Evolutionary conservation across 768 basidiomycete genomes (phyloP).

Genomic region (Phaeolepiota aurea): DNA sequence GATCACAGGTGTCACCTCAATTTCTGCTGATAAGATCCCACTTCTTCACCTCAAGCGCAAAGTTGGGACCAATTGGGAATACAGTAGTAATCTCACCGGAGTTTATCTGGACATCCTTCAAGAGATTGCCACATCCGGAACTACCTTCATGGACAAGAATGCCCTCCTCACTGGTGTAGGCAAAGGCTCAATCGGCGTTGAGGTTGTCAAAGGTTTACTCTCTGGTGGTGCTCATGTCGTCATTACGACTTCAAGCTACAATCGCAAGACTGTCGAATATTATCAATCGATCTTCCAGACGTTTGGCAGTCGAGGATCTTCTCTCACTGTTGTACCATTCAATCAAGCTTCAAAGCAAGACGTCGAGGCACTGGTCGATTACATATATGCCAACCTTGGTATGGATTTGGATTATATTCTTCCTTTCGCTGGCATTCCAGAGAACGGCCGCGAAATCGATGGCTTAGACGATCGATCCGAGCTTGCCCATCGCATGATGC

Average conservation of each 20-base stretch:
- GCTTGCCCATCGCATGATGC: conserved; percentile 97
- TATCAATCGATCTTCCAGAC: conserved; percentile 98
- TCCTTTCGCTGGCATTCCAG: conserved; percentile 96
- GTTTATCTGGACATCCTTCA: conserved; percentile 95
- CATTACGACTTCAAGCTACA: conserved; percentile 97
- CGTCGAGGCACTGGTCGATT: conserved; percentile 95
- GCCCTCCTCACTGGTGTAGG: conserved; percentile 97
- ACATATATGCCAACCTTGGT: conserved; percentile 91
- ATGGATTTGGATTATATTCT: conserved; percentile 98
- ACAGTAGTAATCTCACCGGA: conserved; percentile 92
- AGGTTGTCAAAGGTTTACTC: conserved; percentile 93
- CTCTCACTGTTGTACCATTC: conserved; percentile 96
- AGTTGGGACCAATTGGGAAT: conserved; percentile 92
- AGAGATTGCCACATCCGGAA: conserved; percentile 97
- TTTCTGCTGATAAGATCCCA: conserved; percentile 80
- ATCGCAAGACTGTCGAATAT: conserved; percentile 91
- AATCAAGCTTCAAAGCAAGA: conserved; percentile 99
- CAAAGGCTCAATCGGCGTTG: conserved; percentile 95
- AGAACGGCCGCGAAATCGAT: conserved; percentile 98
- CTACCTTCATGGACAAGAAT: conserved; percentile 98
- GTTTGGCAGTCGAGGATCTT: conserved; percentile 91
- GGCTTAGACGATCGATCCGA: conserved; percentile 96
- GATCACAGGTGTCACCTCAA: conserved; percentile 64
- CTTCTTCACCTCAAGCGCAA: conserved; percentile 95
- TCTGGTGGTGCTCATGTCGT: conserved; percentile 96